Conservation (phyloP, 768 basidiomycete species). For the Pleurotus salmoneostramineus region DNA sequence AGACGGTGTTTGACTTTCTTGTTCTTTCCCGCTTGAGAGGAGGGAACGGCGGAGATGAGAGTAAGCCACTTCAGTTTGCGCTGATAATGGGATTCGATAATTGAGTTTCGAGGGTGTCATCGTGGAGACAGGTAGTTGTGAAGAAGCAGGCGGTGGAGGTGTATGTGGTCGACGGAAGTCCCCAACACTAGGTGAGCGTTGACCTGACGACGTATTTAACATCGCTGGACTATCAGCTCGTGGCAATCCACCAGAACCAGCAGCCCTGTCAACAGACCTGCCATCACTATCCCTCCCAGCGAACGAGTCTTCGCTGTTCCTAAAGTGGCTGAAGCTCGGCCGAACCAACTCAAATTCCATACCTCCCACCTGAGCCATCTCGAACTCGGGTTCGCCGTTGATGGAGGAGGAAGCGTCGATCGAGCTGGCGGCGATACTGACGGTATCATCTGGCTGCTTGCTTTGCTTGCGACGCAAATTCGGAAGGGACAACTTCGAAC, state of each 20-base stretch:
- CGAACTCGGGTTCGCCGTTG: slow-evolving; percentile 27
- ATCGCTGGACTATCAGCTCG: slow-evolving; percentile 40
- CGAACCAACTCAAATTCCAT: slow-evolving; percentile 79
- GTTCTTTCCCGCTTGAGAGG: slow-evolving; percentile 67
- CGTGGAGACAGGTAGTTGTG: background rate
- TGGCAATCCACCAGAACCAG: slow-evolving; percentile 3
- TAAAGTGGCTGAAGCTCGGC: slow-evolving; percentile 46
- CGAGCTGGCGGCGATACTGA: slow-evolving; percentile 17
- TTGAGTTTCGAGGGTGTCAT: slow-evolving; percentile 11
- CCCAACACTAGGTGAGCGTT: slow-evolving; percentile 23
- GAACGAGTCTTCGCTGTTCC: slow-evolving; percentile 54
- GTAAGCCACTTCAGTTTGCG: slow-evolving; percentile 78
- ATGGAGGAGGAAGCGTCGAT: slow-evolving; percentile 2
- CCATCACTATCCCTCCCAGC: too few relatives aligned
- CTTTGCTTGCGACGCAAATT: slow-evolving; percentile 48
- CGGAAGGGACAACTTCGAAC: slow-evolving; percentile 66
- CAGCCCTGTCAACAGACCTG: background rate
- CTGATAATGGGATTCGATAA: slow-evolving; percentile 69
- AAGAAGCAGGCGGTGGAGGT: background rate
- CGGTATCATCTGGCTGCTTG: slow-evolving; percentile 29
- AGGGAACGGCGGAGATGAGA: slow-evolving; percentile 48
- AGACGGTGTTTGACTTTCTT: slow-evolving; percentile 77
- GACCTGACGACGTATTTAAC: slow-evolving; percentile 30
- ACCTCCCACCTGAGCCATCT: slow-evolving; percentile 73
- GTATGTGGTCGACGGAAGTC: background rate